Evolutionary conservation across 208 protist species (phyloP), one percentile per base, ranked within the genome.

Genomic region (Trypanosoma melophagium): DNA sequence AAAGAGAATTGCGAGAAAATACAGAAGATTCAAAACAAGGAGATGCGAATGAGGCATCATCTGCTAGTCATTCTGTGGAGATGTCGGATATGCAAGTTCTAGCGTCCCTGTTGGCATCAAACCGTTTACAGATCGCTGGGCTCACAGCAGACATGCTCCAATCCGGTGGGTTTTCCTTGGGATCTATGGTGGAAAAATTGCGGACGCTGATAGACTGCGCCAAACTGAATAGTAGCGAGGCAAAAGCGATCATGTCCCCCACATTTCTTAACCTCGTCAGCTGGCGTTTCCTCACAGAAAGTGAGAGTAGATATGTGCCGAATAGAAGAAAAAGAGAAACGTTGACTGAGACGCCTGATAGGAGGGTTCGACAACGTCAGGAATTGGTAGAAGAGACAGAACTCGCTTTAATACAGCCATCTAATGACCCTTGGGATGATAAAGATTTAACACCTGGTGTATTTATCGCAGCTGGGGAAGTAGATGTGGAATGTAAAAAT

Each of bases 191-290:
- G 19, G 64, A 81, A 19, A 72, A 93, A 69, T 67, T 95, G 14
- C 41, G 67, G 4, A 69, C 59, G 24, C 69, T 95, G 19, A 64
- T 77, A 56, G 31, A 65, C 9, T 73, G 79, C 16, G 73, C 71
- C 17, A 72, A 72, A 13, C 72, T 93, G 4, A 79, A 47, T 31
- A 81, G 81, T 13, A 72, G 76, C 55, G 85, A 93, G 58, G 71
- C 77, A 13, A 77, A 77, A 25, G 71, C 81, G 16, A 77, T 96
- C 14, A 88, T 93, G 81, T 84, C 80, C 24, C 92, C 92, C 42
- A 87, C 93, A 68, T 96, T 96, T 60, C 84, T 96, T 42, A 96
- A 96, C 62, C 69, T 96, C 21, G 76, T 94, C 51, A 87, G 86
- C 8, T 96, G 87, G 87, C 64, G 75, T 45, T 88, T 81, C 49